A percentile compares a stretch with the other conserved stretches of the same genome.
Conservation (phyloP, 2,329 filamentous ascomycete species). For the Apiospora koreana region DNA sequence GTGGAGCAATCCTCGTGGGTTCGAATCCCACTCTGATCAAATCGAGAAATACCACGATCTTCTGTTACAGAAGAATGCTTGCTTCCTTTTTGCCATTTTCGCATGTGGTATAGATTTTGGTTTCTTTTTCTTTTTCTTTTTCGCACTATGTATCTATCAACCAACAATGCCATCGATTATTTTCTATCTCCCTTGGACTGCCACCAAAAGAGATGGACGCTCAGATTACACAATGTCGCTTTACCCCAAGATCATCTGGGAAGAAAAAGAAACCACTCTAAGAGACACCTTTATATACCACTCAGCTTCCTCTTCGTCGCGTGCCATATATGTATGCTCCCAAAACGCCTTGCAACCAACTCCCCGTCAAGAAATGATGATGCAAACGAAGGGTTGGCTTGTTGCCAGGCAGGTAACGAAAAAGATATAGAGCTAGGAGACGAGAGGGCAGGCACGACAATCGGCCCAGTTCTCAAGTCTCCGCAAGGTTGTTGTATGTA, state of each 20-base stretch:
- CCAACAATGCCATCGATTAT: not conserved
- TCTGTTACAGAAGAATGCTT: not conserved
- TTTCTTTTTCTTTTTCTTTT: not conserved
- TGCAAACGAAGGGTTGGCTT: not conserved
- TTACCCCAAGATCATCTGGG: no score
- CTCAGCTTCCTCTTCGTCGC: not conserved
- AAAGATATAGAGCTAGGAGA: not conserved
- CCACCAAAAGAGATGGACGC: not conserved
- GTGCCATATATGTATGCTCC: not conserved
- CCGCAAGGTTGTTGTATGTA: not conserved
- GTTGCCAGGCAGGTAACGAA: not conserved
- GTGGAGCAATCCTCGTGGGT: slow-evolving; percentile 28
- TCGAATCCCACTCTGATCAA: slow-evolving; percentile 33
- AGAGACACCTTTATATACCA: not conserved
- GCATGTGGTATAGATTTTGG: not conserved
- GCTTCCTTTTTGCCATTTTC: not conserved
- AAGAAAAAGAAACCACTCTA: not conserved
- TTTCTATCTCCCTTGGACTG: not conserved
- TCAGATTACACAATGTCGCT: not conserved
- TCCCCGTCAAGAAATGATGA: not conserved
- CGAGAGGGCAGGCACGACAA: not conserved
- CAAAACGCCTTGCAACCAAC: not conserved
- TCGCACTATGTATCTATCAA: no score
- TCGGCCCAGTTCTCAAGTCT: not conserved
- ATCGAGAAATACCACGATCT: not conserved